A percentile compares a stretch with the other conserved stretches of the same genome.
Evolutionary conservation across 2,329 filamentous ascomycete genomes (phyloP).

Genomic region (Alternaria angustiovoidea): DNA sequence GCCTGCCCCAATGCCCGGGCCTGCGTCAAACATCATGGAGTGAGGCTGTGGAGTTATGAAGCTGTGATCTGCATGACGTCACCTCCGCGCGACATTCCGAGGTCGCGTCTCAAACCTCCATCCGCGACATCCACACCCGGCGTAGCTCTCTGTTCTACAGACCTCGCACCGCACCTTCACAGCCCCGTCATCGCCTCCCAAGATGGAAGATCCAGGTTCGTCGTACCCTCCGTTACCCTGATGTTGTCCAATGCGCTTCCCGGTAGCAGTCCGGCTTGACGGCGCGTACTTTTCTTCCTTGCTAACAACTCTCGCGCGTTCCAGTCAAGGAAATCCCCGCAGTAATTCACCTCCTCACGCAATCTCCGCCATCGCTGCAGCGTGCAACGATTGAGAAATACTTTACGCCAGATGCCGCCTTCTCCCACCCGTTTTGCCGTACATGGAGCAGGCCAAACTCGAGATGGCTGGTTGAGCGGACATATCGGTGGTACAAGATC

Average conservation of each 20-base stretch:
- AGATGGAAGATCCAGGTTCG: constrained; percentile 36
- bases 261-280: no score
- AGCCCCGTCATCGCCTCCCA: background rate
- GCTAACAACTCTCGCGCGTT: no score
- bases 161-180: background rate
- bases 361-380: constrained; percentile 72
- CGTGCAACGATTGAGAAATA: constrained; percentile 71
- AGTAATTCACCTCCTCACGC: constrained; percentile 74
- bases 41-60: background rate
- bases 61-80: constrained; percentile 16
- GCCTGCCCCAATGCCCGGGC: background rate
- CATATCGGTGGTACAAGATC: constrained; percentile 80
- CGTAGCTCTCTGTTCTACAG: background rate
- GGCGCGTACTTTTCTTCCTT: no score
- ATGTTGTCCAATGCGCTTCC: background rate
- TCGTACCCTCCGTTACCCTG: background rate
- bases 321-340: constrained; percentile 65
- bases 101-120: constrained; percentile 13
- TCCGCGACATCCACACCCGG: background rate
- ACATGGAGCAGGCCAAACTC: constrained; percentile 69
- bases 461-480: constrained; percentile 69
- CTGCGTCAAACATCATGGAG: no score
- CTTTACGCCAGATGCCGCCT: constrained; percentile 75
- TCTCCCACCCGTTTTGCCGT: constrained; percentile 80
- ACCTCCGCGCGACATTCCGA: constrained; percentile 9